Evolutionary conservation across 352 stramenopile species (phyloP), one percentile per base, ranked within the genome.

Genomic region (Sclerospora graminicola): DNA sequence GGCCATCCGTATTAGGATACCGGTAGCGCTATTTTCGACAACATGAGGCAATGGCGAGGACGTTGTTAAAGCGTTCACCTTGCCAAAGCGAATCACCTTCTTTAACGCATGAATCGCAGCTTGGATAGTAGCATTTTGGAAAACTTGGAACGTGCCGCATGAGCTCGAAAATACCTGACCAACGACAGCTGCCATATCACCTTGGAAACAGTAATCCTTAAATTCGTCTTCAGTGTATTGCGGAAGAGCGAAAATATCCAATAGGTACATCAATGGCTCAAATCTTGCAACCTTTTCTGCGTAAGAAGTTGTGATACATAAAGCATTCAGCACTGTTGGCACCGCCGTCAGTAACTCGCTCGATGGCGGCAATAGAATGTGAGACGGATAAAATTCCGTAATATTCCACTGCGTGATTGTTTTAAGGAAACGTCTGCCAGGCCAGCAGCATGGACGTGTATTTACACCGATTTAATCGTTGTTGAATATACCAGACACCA

Each of bases 401-500:
- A 87, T 66, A 53, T 90, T 61, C 65, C 82, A 89, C 0, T 75
- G 69, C 27, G 79, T 89, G n/a, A 98, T 51, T 41, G 96, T 88
- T 33, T 85, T 67, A 8, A 99, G 66, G 48, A 98, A 97, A 73
- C 79, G 27, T 96, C 81, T 4, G 92, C 95, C 30, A 98, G 70
- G 18, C 95, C 94, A 15, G 72, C 83, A 41, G 82, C 64, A 55
- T 98, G 90, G 5, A 98, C 82, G 60, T 97, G 76, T n/a, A 61
- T 97, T 87, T 30, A 98, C 86, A 56, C 95, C 89, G 50, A 67
- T 97, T 57, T 69, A 94, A 66, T 98, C 92, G 30, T 93, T 94
- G 68, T 98, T 99, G 67, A 98, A 95, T n/a, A 98, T 75, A 67
- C 98, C 94, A 8, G 83, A 88, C 23, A 99, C 69, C 24, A 99